Evolutionary conservation across 1,284 basidiomycete species (phyloP), one percentile per base, ranked within the genome.

Genomic region (Trichosporon sp.): DNA sequence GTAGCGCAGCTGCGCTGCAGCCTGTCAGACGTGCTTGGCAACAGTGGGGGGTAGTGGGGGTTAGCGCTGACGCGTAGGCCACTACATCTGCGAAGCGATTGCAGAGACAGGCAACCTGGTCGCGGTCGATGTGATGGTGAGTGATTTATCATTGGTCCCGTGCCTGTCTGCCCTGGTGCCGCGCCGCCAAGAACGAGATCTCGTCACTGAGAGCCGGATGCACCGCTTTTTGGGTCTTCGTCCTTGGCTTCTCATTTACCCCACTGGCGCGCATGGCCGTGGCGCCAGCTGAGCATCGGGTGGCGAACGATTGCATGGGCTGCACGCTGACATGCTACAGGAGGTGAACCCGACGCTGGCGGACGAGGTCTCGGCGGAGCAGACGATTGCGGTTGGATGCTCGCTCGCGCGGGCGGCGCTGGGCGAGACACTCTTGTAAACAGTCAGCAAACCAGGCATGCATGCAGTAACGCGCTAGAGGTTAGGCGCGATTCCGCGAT

Each of bases 301-400:
- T 59, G 54, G 54, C 54, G 14, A 31, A 26, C 26, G 54, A 59
- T 2, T 11, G 19, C 19, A 59, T 59, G 54, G 26, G 26, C 26
- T 10, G 14, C 11, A 10, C 35, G 64, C 73, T 68, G 59, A 71
- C 68, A 46, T n/a, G 5, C 6, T 37, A 12, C 63, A 96, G 93
- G 96, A 99, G 84, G 96, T 99, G 74, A 99, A 99, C 85, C 97
- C 97, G 7, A 91, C 92, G 0, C 87, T 99, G 16, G 70, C 65
- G 35, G 83, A 85, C 54, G 91, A 94, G 78, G 87, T 86, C 48
- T 91, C 91, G 43, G 93, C 91, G 10, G 85, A 90, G 78, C 90
- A 96, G 85, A 99, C 97, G 0, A 91, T 99, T 59, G 91, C 93
- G 31, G 91, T 98, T 26, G 97, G 96, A 1, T 96, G 96, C 82